Percentiles rank a stretch among this genome's conserved stretches.
phyloP scores from a whole-genome alignment of 2,329 filamentous ascomycete genomes.

The Aspergillus sp. region DNA sequence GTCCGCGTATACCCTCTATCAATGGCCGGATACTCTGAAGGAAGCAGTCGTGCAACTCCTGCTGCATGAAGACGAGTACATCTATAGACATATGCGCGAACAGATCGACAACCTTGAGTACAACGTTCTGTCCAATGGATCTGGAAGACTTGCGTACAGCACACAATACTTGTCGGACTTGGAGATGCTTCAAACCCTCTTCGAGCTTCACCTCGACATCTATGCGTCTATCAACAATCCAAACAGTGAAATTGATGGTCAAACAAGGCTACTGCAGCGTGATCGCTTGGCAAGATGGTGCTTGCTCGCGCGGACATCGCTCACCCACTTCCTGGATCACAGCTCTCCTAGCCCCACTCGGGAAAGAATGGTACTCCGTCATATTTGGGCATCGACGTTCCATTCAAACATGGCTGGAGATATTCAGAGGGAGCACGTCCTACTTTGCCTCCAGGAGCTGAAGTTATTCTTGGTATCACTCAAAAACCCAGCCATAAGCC shows the following conservation, averaged over 20 bases:
- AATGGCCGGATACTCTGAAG: constrained; percentile 60
- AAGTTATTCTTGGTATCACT: constrained; percentile 55
- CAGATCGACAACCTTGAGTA: constrained; percentile 32
- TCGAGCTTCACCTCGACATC: constrained; percentile 68
- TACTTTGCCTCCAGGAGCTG: constrained; percentile 65
- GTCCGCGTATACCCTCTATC: constrained; percentile 55
- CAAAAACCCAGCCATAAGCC: constrained; percentile 54
- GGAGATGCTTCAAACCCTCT: constrained; percentile 61
- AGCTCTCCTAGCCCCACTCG: constrained; percentile 31
- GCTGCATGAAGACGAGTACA: constrained; percentile 55
- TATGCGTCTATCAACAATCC: constrained; percentile 64
- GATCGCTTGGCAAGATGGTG: constrained; percentile 64
- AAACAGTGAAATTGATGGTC: constrained; percentile 56
- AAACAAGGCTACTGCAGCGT: constrained; percentile 55
- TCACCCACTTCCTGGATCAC: constrained; percentile 46
- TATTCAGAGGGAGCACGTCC: constrained; percentile 59
- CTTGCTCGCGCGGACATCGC: constrained; percentile 56
- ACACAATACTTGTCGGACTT: constrained; percentile 41
- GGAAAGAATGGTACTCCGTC: constrained; percentile 57
- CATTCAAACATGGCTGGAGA: constrained; percentile 60
- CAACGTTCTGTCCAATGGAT: constrained; percentile 26
- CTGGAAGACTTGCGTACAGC: constrained; percentile 25
- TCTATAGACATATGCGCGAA: constrained; percentile 47
- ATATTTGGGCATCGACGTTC: constrained; percentile 67
- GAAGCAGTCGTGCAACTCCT: constrained; percentile 56